Evolutionary conservation across 805 yeast genomes (phyloP), one percentile per base, ranked within the genome.

Genomic region (Priceomyces fermenticarens): DNA sequence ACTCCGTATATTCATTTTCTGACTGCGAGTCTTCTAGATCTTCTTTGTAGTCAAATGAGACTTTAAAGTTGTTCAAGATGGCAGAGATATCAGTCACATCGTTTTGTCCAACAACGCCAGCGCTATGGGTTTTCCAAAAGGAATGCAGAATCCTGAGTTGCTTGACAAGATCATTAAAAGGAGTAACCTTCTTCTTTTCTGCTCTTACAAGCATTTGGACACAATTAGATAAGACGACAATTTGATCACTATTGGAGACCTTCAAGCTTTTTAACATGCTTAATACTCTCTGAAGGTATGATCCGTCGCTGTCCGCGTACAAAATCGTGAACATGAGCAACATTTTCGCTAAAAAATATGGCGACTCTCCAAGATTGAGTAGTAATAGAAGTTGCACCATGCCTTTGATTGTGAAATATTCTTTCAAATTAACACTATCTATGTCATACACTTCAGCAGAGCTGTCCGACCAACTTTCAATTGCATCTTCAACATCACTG

Each of bases 301-400:
- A 31, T 10, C 43, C 39, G 29, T 48, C 52, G 8, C 40, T 31
- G 11, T 50, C 47, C 4, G 56, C 36, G 38, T 48, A 57, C 6
- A 55, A 32, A 3, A 52, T 45, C 3, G 54, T 42, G 39, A 55
- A 62, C 7, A 60, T 30, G 0, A 63, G 27, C 9, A 65, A 51
- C 10, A 52, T 54, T 30, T 57, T 58, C 15, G 52, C 46, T 14
- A 65, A 54, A 36, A 42, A 53, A 6, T 45, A 28, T 1, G 61
- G 59, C 6, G 67, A 50, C 36, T 63, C 69, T 1, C 68, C 70
- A 4, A 39, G 39, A 13, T 50, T 35, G n/a, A 63, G 39, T 10
- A 65, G 47, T 28, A 40, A 35, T 3, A 51, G 29, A 3, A 56
- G 26, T 9, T 52, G 47, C 35, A 47, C 47, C 0, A 47, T 39